Conservation (phyloP, 2,329 filamentous ascomycete genomes). For the Neonectria faginata region DNA sequence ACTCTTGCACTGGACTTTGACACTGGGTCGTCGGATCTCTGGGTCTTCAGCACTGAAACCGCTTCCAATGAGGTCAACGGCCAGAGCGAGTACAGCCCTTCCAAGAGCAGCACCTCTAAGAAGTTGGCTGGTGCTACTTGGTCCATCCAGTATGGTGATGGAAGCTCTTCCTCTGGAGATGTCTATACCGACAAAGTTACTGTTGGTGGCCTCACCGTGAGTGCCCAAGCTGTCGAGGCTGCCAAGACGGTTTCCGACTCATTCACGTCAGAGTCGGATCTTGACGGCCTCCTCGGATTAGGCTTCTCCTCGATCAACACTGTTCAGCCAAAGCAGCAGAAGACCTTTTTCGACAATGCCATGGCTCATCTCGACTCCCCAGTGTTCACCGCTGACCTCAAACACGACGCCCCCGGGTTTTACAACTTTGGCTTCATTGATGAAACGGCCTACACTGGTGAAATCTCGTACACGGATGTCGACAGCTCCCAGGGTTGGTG, state of each 20-base stretch:
- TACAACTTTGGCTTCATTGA: slow-evolving; percentile 84
- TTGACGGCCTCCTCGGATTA: slow-evolving; percentile 58
- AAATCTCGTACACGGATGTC: slow-evolving; percentile 71
- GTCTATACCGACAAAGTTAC: slow-evolving; percentile 58
- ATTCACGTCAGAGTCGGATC: slow-evolving; percentile 54
- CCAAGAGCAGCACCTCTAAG: slow-evolving; percentile 53
- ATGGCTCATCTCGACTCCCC: slow-evolving; percentile 31
- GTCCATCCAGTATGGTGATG: slow-evolving; percentile 60
- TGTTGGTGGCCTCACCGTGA: slow-evolving; percentile 56
- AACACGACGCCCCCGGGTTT: slow-evolving; percentile 64
- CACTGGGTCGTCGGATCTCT: slow-evolving; percentile 60
- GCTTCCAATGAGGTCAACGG: slow-evolving; percentile 50
- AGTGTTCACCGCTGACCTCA: slow-evolving; percentile 78
- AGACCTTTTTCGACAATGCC: slow-evolving; percentile 57
- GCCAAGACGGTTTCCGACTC: slow-evolving; percentile 54
- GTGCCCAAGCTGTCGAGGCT: slow-evolving; percentile 57
- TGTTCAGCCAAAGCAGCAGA: slow-evolving; percentile 54
- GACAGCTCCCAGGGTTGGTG: slow-evolving; percentile 73
- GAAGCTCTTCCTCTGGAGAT: slow-evolving; percentile 55
- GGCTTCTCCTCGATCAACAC: slow-evolving; percentile 59
- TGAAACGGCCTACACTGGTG: slow-evolving; percentile 69
- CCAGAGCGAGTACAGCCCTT: slow-evolving; percentile 54
- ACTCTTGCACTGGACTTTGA: slow-evolving; percentile 59
- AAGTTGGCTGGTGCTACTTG: slow-evolving; percentile 53
- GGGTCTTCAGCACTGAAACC: slow-evolving; percentile 62